A percentile compares a stretch with the other conserved stretches of the same genome.
Evolutionary conservation across 1,284 basidiomycete species (phyloP).

Genomic region (Porogramme epimiltina): DNA sequence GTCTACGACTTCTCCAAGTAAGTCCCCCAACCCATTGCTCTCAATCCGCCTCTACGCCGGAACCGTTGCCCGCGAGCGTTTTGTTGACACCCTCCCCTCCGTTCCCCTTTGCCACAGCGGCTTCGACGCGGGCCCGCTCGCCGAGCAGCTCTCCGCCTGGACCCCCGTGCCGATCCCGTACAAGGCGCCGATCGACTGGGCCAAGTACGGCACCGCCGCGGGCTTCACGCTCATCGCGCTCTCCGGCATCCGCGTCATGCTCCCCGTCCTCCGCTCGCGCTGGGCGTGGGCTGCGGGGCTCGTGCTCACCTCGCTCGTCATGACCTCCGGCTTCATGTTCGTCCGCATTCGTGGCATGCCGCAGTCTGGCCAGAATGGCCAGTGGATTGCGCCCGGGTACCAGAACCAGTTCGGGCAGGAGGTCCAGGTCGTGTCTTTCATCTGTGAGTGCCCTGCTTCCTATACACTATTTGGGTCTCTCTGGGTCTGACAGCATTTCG

Average conservation of each 20-base stretch:
- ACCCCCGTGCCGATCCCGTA: constrained; percentile 78
- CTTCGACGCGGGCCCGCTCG: constrained; percentile 77
- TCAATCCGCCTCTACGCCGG: neutral
- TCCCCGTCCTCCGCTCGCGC: constrained; percentile 71
- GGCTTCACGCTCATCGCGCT: constrained; percentile 46
- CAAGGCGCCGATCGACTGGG: constrained; percentile 71
- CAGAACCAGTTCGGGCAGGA: constrained; percentile 93
- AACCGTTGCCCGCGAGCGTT: too few species aligned
- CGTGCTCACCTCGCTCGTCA: constrained; percentile 72
- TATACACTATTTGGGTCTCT: constrained; percentile 3
- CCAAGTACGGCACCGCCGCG: constrained; percentile 48
- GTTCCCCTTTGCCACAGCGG: constrained; percentile 55
- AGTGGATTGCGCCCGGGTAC: constrained; percentile 88
- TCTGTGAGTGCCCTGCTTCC: constrained; percentile 65
- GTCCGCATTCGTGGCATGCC: constrained; percentile 88
- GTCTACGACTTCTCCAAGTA: constrained; percentile 83
- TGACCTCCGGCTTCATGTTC: constrained; percentile 97
- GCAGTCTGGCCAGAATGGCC: constrained; percentile 64
- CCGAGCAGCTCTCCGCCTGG: constrained; percentile 70
- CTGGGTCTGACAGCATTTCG: too few species aligned
- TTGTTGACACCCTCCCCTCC: neutral
- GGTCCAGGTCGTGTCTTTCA: constrained; percentile 82
- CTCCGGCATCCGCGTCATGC: constrained; percentile 60
- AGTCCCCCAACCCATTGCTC: constrained; percentile 15
- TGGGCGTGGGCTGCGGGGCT: constrained; percentile 80